Percentiles rank a stretch among this genome's conserved stretches.
These are phyloP conservation scores for Hortaea sp. DNA, from an alignment of 2,329 filamentous ascomycete species.

Conservation along the genomic window DNA sequence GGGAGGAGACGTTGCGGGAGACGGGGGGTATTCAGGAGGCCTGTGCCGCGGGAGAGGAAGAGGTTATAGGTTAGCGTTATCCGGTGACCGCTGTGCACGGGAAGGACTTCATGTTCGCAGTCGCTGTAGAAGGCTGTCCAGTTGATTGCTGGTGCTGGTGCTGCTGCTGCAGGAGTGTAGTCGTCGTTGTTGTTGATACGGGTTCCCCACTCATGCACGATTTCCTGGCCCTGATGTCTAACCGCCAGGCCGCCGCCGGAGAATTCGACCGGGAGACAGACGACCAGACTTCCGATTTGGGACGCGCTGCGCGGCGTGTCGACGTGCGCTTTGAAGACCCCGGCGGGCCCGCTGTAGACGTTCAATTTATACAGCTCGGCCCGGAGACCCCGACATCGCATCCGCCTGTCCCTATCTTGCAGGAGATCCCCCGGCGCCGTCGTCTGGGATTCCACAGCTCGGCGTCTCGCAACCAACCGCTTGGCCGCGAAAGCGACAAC, in stretches of 20 bases:
- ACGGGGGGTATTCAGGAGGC: slow-evolving; percentile 15
- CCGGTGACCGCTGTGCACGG: slow-evolving; percentile 42
- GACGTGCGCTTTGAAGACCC: slow-evolving; percentile 18
- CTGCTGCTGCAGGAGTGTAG: slow-evolving; percentile 4
- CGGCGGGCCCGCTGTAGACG: slow-evolving; percentile 23
- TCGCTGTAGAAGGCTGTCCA: slow-evolving; percentile 48
- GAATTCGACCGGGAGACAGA: slow-evolving; percentile 11
- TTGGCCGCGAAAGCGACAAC: not conserved
- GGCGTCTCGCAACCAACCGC: not conserved
- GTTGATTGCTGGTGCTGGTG: slow-evolving; percentile 14
- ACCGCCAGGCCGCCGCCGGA: slow-evolving; percentile 36
- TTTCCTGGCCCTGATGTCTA: slow-evolving; percentile 28
- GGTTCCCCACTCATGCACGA: slow-evolving; percentile 35
- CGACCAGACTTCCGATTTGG: slow-evolving; percentile 18
- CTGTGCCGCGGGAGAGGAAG: slow-evolving; percentile 31
- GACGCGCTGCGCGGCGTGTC: slow-evolving; percentile 17
- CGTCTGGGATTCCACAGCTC: not conserved
- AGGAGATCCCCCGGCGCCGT: not conserved
- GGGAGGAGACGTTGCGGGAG: slow-evolving; percentile 21
- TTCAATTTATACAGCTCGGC: slow-evolving; percentile 52
- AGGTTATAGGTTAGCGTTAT: slow-evolving; percentile 53
- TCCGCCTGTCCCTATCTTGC: not conserved
- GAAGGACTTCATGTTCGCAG: slow-evolving; percentile 43
- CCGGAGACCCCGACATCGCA: slow-evolving; percentile 19
- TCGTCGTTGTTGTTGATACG: no score